Conservation (phyloP, 2,329 filamentous ascomycete genomes). For the Claviceps purpurea region DNA sequence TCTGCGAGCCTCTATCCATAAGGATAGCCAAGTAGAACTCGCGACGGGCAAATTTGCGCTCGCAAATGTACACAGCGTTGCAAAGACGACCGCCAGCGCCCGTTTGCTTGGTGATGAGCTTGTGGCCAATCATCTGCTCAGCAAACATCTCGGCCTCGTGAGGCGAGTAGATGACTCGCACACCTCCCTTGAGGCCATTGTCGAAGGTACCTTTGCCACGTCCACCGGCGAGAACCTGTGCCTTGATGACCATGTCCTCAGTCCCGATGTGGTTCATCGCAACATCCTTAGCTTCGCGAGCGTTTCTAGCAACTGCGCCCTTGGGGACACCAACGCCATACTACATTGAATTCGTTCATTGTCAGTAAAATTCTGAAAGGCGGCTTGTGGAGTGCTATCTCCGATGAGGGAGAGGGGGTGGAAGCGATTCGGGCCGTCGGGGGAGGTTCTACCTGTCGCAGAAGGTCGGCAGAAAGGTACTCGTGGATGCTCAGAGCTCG, state of each 20-base stretch:
- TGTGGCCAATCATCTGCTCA: slow-evolving; percentile 98
- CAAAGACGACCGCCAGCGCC: slow-evolving; percentile 86
- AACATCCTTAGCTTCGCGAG: slow-evolving; percentile 80
- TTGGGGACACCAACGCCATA: slow-evolving; percentile 92
- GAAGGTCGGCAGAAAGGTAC: slow-evolving; percentile 87
- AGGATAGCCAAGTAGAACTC: slow-evolving; percentile 98
- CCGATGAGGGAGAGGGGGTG: background rate
- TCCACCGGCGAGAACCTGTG: slow-evolving; percentile 93
- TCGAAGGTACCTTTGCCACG: slow-evolving; percentile 97
- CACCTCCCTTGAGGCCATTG: slow-evolving; percentile 97
- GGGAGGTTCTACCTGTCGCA: slow-evolving; percentile 48
- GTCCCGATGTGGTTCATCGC: slow-evolving; percentile 72
- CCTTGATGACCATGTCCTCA: slow-evolving; percentile 99
- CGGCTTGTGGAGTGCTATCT: background rate
- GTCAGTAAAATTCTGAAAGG: slow-evolving; percentile 6
- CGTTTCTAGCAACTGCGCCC: slow-evolving; percentile 70
- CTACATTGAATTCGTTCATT: slow-evolving; percentile 29
- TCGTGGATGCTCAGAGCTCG: slow-evolving; percentile 94
- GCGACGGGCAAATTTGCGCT: slow-evolving; percentile 97
- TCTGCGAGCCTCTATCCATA: slow-evolving; percentile 88
- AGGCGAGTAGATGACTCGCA: slow-evolving; percentile 97
- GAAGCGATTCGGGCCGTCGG: slow-evolving; percentile 1
- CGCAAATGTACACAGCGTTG: slow-evolving; percentile 96
- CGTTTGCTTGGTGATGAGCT: slow-evolving; percentile 99
- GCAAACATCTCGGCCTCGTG: slow-evolving; percentile 95